A percentile compares a stretch with the other conserved stretches of the same genome.
These are phyloP conservation scores for Diatrype stigma DNA, from an alignment of 2,329 filamentous ascomycete species.

Conservation along the genomic window DNA sequence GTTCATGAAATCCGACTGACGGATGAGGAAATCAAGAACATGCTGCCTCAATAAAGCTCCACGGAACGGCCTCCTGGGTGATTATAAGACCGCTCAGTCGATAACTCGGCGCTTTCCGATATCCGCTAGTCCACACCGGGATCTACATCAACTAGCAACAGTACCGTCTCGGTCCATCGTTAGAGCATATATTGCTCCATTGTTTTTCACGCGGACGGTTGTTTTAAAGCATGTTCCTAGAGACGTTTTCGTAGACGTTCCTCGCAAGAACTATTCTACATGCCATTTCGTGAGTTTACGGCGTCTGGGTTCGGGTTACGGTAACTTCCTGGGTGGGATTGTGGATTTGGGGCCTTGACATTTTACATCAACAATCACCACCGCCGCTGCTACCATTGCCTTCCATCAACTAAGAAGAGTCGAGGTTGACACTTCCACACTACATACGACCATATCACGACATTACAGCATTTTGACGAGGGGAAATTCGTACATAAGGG, in stretches of 20 bases:
- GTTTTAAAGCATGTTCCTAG: slow-evolving; percentile 14
- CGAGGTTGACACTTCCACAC: neutral
- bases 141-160: neutral
- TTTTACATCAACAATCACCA: slow-evolving; percentile 4
- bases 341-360: slow-evolving; percentile 18
- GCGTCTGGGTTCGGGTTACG: slow-evolving; percentile 27
- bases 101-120: too few species aligned
- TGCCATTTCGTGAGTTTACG: slow-evolving; percentile 26
- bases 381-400: neutral
- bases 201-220: neutral
- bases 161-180: neutral
- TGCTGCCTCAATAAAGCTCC: slow-evolving; percentile 56
- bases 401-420: neutral
- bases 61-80: neutral
- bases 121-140: neutral
- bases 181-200: neutral
- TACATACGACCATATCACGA: neutral
- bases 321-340: slow-evolving; percentile 24
- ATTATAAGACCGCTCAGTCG: neutral
- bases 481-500: neutral
- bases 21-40: slow-evolving; percentile 68
- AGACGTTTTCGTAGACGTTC: slow-evolving; percentile 25
- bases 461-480: neutral
- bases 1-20: slow-evolving; percentile 74
- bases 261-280: slow-evolving; percentile 24